Evolutionary conservation across 768 basidiomycete genomes (phyloP), one percentile per base, ranked within the genome.

Genomic region (Pholiota conissans): DNA sequence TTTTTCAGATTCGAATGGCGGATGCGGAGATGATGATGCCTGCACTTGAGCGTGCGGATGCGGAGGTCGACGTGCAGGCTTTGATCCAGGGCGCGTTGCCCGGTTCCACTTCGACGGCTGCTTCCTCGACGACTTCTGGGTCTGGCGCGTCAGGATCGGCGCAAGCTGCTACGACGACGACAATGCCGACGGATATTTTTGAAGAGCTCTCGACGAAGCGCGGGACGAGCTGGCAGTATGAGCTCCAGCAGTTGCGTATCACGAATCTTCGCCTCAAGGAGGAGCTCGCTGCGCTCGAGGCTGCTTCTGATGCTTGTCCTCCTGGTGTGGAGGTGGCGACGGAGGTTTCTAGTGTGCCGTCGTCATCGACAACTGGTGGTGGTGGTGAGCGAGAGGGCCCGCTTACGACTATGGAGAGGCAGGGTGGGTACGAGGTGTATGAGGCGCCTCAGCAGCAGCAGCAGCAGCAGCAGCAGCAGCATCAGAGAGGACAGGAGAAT

Each of bases 201-300:
- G 84, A 84, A 37, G 90, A 91, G 68, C 79, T 95, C 13, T 85
- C 89, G 40, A 79, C 81, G 0, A 70, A 73, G 13, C 75, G 87
- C 4, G 86, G 83, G 10, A 87, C 88, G 29, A 93, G 91, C 62
- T 97, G 95, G 94, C 94, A 96, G 74, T 96, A 93, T 63, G 92
- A 94, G 74, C 77, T 95, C 48, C 89, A 93, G 73, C 91, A 94
- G 70, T 77, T 95, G 62, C 81, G 85, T 66, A 86, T 86, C 64
- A 50, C 63, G 24, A 68, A 68, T 52, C 22, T 55, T 24, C 52
- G 61, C 28, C 37, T 68, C 49, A 39, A 56, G 51, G 62, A 64
- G 55, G 63, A 68, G 61, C 49, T 66, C 3, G 58, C 56, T 26
- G 56, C 39, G 46, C 47, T 58, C 49, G 63, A 63, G 54, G 49